These are phyloP conservation scores for Arabidopsis thaliana DNA, from an alignment of 345 rosid species.

Conservation along the genomic window TAIR10.1 NC_003071.7:16738501-16739000, in stretches of 20 bases:
- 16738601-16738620: conserved; percentile 81
- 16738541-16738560: conserved; percentile 66
- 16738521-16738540: conserved; percentile 20
- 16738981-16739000: conserved; percentile 88
- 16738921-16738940: neutral
- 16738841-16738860: conserved; percentile 1
- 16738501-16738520: conserved; percentile 22
- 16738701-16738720: conserved; percentile 82
- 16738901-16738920: conserved; percentile 7
- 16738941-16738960: conserved; percentile 12
- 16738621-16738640: conserved; percentile 97
- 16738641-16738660: conserved; percentile 83
- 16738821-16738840: conserved; percentile 5
- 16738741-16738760: conserved; percentile 88
- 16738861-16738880: neutral
- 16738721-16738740: conserved; percentile 90
- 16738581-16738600: conserved; percentile 70
- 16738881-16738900: conserved; percentile 6
- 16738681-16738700: conserved; percentile 81
- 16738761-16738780: conserved; percentile 86
- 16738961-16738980: conserved; percentile 67
- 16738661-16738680: conserved; percentile 83
- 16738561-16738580: conserved; percentile 78
- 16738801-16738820: conserved; percentile 9
- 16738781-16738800: conserved; percentile 13